Evolutionary conservation across 1,139 yeast species (phyloP), one percentile per base, ranked within the genome.

Genomic region (Protomyces macrosporus): DNA sequence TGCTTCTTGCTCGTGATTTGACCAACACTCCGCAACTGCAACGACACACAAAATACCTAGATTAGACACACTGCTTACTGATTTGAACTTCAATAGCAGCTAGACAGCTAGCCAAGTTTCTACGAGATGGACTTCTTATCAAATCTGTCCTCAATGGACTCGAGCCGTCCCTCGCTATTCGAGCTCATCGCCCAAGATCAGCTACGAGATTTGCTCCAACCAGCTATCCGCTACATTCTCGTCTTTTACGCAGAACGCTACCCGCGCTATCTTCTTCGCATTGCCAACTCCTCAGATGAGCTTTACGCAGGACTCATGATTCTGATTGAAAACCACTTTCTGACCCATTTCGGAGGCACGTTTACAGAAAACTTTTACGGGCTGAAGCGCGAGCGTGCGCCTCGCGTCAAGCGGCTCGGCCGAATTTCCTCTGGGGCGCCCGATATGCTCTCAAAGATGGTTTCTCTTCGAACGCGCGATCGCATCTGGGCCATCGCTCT

Each of bases 331-430:
- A 86, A 85, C 79, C 81, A 82, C 69, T 89, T 87, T 70, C 74
- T 91, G 60, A 81, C 78, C 63, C 79, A 81, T 64, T 88, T 95
- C 90, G 91, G 88, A 71, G 85, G 96, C 0, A 84, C 95, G 1
- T 90, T 93, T 70, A 89, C 96, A 0, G 98, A 91, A 73, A 88
- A 88, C 73, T 93, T 91, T 72, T 91, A 93, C 72, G 98, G 97
- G 1, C 76, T 93, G 69, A 90, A 90, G 72, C 77, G 96, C 61
- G 84, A 84, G 7, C 69, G 74, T 5, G 69, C 70, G 10, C 68
- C 77, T 53, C 70, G 74, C 30, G 65, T 63, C 52, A 50, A 55
- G 16, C 35, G 58, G 6, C 54, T 65, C 32, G 45, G 66, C 60
- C 32, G 74, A 72, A 4, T 68, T 69, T 42, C 69, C 70, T 12